Evolutionary conservation across 805 yeast species (phyloP).

Genomic region (Myxozyma neotropica): DNA sequence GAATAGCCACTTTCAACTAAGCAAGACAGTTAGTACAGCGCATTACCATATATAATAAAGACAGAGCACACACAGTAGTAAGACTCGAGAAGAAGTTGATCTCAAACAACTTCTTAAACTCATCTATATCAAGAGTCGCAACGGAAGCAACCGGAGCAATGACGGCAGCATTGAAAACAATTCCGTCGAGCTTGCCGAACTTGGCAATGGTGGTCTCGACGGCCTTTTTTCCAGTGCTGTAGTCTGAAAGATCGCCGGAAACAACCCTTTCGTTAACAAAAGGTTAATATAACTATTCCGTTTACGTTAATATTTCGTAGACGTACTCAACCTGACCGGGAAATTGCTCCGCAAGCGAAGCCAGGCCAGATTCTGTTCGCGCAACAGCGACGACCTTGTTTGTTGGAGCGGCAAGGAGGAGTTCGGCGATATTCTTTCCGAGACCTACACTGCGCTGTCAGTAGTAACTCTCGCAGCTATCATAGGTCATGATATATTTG

Average conservation of each 20-base stretch:
- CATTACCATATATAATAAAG: background rate
- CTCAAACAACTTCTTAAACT: constrained; percentile 69
- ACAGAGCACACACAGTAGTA: constrained; percentile 37
- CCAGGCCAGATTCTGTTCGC: constrained; percentile 57
- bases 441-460: constrained; percentile 52
- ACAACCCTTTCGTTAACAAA: constrained; percentile 37
- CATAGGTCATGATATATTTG: background rate
- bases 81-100: constrained; percentile 79
- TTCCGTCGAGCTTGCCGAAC: constrained; percentile 56
- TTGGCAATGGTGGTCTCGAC: constrained; percentile 49
- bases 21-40: background rate
- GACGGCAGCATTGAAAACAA: constrained; percentile 73
- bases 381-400: constrained; percentile 70
- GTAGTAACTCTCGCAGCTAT: background rate
- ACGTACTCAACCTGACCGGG: constrained; percentile 40
- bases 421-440: constrained; percentile 72
- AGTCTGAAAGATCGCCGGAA: constrained; percentile 58
- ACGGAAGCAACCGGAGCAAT: constrained; percentile 70
- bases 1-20: constrained; percentile 50
- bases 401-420: constrained; percentile 46
- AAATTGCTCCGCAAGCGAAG: constrained; percentile 48
- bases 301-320: constrained; percentile 8
- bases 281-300: background rate
- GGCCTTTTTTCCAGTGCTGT: constrained; percentile 43
- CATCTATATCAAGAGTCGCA: constrained; percentile 53